Evolutionary conservation across 768 basidiomycete genomes (phyloP).

Genomic region (Tremella mesenterica): DNA sequence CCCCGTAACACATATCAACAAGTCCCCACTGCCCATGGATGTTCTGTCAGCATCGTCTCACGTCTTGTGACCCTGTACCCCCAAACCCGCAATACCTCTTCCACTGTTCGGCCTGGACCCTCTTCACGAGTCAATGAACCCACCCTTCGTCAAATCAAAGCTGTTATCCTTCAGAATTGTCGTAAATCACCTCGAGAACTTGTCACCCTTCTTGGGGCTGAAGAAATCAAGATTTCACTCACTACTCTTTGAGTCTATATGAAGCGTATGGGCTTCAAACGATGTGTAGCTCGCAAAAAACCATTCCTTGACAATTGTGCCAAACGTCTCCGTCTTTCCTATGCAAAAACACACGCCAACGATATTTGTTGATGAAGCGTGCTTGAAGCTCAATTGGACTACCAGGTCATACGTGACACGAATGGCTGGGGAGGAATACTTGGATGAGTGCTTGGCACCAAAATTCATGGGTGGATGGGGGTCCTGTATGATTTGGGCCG

Average conservation of each 20-base stretch:
- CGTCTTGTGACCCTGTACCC: no score
- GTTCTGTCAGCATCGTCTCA: no score
- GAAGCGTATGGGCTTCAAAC: conserved; percentile 6
- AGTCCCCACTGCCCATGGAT: no score
- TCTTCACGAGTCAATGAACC: no score
- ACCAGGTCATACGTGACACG: conserved; percentile 7
- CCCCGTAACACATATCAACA: no score
- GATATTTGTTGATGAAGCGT: conserved; percentile 7
- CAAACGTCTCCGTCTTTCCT: background rate
- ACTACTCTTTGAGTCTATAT: no score
- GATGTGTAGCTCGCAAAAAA: conserved; percentile 6
- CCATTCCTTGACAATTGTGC: background rate
- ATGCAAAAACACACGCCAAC: conserved; percentile 1
- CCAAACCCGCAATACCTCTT: no score
- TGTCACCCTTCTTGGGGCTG: background rate
- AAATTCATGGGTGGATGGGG: conserved; percentile 4
- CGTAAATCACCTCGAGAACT: background rate
- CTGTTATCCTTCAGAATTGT: background rate
- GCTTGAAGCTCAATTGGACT: conserved; percentile 1
- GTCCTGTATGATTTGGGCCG: conserved; percentile 11
- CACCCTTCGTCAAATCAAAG: background rate
- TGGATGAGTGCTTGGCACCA: conserved; percentile 4
- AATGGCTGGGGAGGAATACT: conserved; percentile 3
- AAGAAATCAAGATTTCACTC: no score
- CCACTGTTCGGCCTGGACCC: no score